Percentiles rank a stretch among this genome's conserved stretches.
Evolutionary conservation across 1,284 basidiomycete genomes (phyloP).

Genomic region (Phlebopus sp.): DNA sequence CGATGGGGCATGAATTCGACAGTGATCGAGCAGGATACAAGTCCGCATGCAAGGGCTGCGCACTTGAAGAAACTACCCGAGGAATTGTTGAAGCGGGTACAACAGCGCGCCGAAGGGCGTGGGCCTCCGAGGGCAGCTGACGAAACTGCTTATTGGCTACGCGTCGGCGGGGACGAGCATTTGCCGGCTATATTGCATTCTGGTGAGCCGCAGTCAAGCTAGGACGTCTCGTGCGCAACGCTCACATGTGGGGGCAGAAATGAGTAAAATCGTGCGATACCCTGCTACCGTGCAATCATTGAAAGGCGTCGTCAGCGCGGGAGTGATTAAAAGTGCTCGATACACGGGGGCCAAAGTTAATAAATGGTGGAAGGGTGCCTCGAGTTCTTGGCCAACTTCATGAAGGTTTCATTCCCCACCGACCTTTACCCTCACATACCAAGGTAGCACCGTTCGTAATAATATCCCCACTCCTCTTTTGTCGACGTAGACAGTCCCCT

Average conservation of each 20-base stretch:
- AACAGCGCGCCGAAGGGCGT: slow-evolving; percentile 23
- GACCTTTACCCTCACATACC: not conserved
- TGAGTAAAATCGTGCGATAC: slow-evolving; percentile 73
- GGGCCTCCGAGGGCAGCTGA: slow-evolving; percentile 46
- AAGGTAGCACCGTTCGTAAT: not conserved
- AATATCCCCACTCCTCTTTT: slow-evolving; percentile 15
- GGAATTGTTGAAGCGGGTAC: slow-evolving; percentile 58
- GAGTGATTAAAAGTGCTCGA: slow-evolving; percentile 71
- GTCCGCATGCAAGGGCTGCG: slow-evolving; percentile 60
- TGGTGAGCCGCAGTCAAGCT: slow-evolving; percentile 43
- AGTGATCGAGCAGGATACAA: slow-evolving; percentile 69
- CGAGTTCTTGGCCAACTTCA: slow-evolving; percentile 4
- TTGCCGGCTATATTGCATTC: slow-evolving; percentile 55
- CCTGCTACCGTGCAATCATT: slow-evolving; percentile 83
- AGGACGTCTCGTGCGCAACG: not conserved
- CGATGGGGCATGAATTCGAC: slow-evolving; percentile 56
- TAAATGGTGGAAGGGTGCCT: slow-evolving; percentile 73
- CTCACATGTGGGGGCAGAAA: slow-evolving; percentile 45
- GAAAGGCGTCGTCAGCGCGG: slow-evolving; percentile 86
- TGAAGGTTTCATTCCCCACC: no score
- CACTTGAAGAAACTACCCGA: slow-evolving; percentile 78
- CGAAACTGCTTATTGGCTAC: slow-evolving; percentile 74
- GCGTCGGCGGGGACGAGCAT: slow-evolving; percentile 62
- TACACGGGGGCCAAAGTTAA: slow-evolving; percentile 76
- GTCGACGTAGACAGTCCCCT: slow-evolving; percentile 2